Evolutionary conservation across 1,284 basidiomycete species (phyloP).

Genomic region (Ceratobasidium sp.): DNA sequence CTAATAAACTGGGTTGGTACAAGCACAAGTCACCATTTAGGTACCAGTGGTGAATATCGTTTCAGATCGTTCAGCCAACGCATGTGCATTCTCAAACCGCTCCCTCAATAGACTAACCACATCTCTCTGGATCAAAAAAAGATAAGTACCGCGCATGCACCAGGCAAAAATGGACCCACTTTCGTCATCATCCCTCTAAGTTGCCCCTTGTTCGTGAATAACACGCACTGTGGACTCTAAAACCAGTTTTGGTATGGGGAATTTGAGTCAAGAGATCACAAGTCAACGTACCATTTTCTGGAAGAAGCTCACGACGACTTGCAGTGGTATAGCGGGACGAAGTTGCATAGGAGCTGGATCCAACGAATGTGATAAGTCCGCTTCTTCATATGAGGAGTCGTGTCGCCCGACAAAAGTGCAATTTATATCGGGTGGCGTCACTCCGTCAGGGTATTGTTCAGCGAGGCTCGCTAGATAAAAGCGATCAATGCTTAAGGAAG

Average conservation of each 20-base stretch:
- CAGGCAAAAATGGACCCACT: not conserved
- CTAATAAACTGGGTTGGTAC: too few relatives aligned
- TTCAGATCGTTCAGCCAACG: slow-evolving; percentile 45
- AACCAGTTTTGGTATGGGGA: not conserved
- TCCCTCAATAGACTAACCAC: slow-evolving; percentile 65
- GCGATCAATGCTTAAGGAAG: slow-evolving; percentile 49
- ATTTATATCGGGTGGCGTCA: slow-evolving; percentile 4
- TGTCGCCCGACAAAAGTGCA: slow-evolving; percentile 42
- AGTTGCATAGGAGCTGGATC: slow-evolving; percentile 68
- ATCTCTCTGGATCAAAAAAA: slow-evolving; percentile 55
- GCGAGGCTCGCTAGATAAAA: slow-evolving; percentile 39
- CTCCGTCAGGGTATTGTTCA: slow-evolving; percentile 32
- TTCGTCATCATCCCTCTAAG: slow-evolving; percentile 68
- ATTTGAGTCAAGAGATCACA: not conserved
- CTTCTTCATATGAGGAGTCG: slow-evolving; percentile 46
- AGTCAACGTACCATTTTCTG: slow-evolving; percentile 68
- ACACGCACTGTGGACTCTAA: slow-evolving; percentile 68
- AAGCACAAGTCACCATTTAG: not conserved
- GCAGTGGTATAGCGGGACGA: slow-evolving; percentile 68
- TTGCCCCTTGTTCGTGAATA: slow-evolving; percentile 66
- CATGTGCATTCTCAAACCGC: slow-evolving; percentile 63
- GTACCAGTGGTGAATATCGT: slow-evolving; percentile 10
- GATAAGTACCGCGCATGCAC: not conserved
- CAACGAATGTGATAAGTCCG: slow-evolving; percentile 60
- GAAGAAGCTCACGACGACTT: slow-evolving; percentile 72